Conservation (phyloP, 1,284 basidiomycete species). For the Takashimella tepidaria region DNA sequence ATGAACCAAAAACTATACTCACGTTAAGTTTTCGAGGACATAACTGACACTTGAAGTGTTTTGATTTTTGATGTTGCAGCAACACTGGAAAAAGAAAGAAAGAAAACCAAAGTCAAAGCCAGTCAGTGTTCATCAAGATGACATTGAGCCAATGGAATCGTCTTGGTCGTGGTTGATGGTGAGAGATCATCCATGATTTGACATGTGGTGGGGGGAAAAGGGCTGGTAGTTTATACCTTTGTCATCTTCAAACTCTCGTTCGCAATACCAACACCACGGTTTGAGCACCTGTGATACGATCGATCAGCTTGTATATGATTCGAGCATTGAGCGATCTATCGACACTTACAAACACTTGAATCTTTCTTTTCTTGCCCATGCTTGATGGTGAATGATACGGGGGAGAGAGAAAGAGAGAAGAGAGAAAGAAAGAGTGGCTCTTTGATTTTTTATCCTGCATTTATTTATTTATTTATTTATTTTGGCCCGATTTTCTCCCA, state of each 20-base stretch:
- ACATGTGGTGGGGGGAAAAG: too few relatives aligned
- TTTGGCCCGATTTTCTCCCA: background rate
- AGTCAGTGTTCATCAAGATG: conserved; percentile 9
- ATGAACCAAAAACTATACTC: conserved; percentile 12
- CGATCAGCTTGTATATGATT: conserved; percentile 5
- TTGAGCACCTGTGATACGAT: conserved; percentile 61
- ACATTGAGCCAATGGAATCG: background rate
- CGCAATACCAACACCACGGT: conserved; percentile 99
- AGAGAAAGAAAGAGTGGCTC: too few relatives aligned
- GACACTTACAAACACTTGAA: conserved; percentile 41
- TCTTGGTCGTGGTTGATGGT: too few relatives aligned
- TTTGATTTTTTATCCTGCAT: too few relatives aligned
- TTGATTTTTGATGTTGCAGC: conserved; percentile 98
- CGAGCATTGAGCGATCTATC: background rate
- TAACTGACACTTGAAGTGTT: conserved; percentile 96
- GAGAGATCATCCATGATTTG: too few relatives aligned
- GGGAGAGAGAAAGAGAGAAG: too few relatives aligned
- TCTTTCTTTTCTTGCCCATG: conserved; percentile 49
- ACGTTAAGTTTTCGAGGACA: conserved; percentile 87
- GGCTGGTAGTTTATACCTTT: too few relatives aligned
- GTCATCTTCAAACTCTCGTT: conserved; percentile 96
- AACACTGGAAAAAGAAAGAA: conserved; percentile 64
- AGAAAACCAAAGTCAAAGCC: background rate
- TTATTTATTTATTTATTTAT: too few relatives aligned
- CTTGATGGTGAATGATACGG: conserved; percentile 11